Conservation (phyloP, 495 filamentous ascomycete species). For the Platismatia glauca region DNA sequence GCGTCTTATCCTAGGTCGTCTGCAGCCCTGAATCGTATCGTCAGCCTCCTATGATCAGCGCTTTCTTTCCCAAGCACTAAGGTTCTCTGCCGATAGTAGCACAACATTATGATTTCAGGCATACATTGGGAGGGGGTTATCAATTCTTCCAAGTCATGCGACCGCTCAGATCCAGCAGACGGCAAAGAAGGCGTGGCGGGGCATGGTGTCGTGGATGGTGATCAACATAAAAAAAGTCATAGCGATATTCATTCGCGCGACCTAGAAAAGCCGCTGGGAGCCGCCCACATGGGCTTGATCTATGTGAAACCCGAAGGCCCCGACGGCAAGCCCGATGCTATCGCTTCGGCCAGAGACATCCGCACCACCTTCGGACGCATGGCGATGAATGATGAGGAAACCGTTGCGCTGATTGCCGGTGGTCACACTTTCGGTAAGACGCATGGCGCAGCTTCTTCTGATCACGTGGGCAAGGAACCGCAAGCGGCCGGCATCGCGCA, state of each 20-base stretch:
- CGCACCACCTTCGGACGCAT: background rate
- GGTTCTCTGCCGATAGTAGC: too few species aligned
- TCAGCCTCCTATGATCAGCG: too few species aligned
- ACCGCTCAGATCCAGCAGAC: too few species aligned
- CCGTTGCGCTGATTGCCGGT: background rate
- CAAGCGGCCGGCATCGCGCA: background rate
- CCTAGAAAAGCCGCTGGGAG: background rate
- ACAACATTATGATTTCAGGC: too few species aligned
- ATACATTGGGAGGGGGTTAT: too few species aligned
- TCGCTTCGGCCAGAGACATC: background rate
- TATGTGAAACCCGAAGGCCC: background rate
- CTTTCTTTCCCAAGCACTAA: too few species aligned
- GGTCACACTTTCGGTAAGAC: background rate
- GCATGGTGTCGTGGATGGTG: background rate
- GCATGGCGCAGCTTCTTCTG: background rate
- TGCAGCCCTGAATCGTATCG: too few species aligned
- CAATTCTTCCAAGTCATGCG: too few species aligned
- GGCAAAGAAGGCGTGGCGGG: background rate
- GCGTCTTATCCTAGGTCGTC: too few species aligned
- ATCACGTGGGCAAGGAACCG: background rate
- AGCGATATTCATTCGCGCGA: background rate
- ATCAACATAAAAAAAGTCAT: background rate
- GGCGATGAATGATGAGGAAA: background rate
- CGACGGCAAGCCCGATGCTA: background rate
- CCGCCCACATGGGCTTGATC: background rate